Evolutionary conservation across 148 eudicot genomes (phyloP).

Genomic region (Linanthus parryae): DNA sequence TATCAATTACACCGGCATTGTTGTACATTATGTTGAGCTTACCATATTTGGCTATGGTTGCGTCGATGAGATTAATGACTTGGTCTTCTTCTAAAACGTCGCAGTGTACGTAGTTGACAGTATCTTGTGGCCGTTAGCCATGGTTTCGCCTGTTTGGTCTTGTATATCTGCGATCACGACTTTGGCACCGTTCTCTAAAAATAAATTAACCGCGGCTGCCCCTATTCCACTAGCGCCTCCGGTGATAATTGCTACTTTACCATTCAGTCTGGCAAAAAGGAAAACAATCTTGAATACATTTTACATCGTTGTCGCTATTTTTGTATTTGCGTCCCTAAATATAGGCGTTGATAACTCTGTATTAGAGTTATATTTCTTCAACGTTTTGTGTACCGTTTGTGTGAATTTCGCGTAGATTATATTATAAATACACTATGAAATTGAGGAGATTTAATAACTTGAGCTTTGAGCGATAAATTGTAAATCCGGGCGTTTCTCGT

Average conservation of each 20-base stretch:
- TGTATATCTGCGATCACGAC: constrained; percentile 15
- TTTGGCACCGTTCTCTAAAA: constrained; percentile 9
- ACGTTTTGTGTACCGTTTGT: too few species aligned
- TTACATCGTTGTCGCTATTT: too few species aligned
- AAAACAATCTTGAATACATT: too few species aligned
- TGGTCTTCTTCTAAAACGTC: constrained; percentile 20
- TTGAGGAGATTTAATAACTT: too few species aligned
- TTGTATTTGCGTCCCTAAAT: too few species aligned
- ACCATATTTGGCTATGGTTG: constrained; percentile 22
- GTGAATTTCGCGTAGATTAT: too few species aligned
- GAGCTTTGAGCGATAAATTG: too few species aligned
- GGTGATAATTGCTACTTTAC: constrained; percentile 13
- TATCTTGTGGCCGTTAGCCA: constrained; percentile 1
- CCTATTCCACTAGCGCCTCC: constrained; percentile 15
- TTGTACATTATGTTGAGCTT: constrained; percentile 43
- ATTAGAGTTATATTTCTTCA: too few species aligned
- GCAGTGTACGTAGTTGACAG: constrained; percentile 4
- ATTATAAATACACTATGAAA: too few species aligned
- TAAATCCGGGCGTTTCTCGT: too few species aligned
- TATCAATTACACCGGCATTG: constrained; percentile 29
- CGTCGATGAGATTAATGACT: constrained; percentile 16
- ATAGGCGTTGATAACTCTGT: too few species aligned
- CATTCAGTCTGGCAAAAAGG: constrained; percentile 15
- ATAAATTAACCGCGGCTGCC: constrained; percentile 4
- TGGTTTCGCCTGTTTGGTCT: constrained; percentile 5